These are phyloP conservation scores for Claviceps purpurea DNA, from an alignment of 2,329 filamentous ascomycete genomes.

Conservation along the genomic window DNA sequence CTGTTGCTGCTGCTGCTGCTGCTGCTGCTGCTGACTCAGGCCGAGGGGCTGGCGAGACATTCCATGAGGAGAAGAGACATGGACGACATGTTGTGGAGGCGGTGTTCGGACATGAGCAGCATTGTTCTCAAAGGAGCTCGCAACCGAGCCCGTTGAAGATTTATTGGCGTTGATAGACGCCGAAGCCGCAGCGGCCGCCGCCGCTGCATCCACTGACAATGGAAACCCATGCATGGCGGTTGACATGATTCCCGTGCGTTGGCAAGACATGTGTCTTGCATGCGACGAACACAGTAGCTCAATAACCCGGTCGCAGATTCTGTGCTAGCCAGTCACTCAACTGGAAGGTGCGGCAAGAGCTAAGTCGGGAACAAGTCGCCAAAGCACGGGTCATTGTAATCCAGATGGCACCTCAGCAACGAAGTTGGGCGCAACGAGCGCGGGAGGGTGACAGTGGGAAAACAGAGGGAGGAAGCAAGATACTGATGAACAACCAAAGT, in stretches of 20 bases:
- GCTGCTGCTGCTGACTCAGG: slow-evolving; percentile 14
- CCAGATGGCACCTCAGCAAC: not conserved
- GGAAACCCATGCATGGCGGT: slow-evolving; percentile 8
- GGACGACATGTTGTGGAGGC: slow-evolving; percentile 7
- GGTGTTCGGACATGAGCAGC: slow-evolving; percentile 5
- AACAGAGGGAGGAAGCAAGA: not conserved
- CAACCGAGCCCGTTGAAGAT: slow-evolving; percentile 2
- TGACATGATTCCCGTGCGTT: slow-evolving; percentile 1
- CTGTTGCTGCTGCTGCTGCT: slow-evolving; percentile 11
- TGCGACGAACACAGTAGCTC: not conserved
- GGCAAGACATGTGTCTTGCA: not conserved
- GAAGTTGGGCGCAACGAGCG: not conserved
- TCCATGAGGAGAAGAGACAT: slow-evolving; percentile 5
- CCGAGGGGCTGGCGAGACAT: slow-evolving; percentile 11
- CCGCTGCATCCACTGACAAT: slow-evolving; percentile 1
- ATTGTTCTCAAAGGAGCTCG: slow-evolving; percentile 6
- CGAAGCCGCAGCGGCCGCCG: not conserved
- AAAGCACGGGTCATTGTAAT: slow-evolving; percentile 6
- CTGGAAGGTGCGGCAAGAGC: not conserved
- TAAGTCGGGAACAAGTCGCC: not conserved
- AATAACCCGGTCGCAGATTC: not conserved
- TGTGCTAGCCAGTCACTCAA: not conserved
- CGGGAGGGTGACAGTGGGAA: not conserved
- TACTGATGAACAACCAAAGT: not conserved
- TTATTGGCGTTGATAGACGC: not conserved